These are phyloP conservation scores for Cnidoscolus chayamansa DNA, from an alignment of 441 rosid genomes.

Conservation along the genomic window DNA sequence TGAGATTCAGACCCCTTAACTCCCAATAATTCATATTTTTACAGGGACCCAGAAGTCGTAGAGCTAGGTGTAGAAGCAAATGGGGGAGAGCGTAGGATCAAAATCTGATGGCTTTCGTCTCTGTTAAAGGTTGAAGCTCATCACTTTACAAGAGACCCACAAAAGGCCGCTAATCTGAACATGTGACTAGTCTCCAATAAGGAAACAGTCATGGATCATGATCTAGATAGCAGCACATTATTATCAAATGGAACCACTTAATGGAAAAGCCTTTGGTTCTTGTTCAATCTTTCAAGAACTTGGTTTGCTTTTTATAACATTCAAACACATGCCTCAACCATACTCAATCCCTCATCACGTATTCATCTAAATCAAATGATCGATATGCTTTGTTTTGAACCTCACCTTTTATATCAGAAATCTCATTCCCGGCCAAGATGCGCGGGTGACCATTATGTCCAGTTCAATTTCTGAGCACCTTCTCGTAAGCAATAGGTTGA, in stretches of 20 bases:
- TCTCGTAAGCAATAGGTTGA: too few relatives aligned
- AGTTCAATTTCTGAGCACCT: too few relatives aligned
- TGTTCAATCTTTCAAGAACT: background rate
- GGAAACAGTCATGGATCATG: slow-evolving; percentile 6
- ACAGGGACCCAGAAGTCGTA: background rate
- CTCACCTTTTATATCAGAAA: too few relatives aligned
- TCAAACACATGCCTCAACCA: background rate
- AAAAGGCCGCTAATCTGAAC: background rate
- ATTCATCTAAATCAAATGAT: too few relatives aligned
- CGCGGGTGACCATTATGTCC: too few relatives aligned
- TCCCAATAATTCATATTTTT: background rate
- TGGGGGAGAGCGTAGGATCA: background rate
- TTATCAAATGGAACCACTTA: slow-evolving; percentile 2
- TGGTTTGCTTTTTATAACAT: background rate
- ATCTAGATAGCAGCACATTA: background rate
- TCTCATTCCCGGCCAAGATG: too few relatives aligned
- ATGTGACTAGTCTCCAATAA: slow-evolving; percentile 8
- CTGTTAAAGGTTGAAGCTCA: slow-evolving; percentile 3
- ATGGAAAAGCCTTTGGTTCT: too few relatives aligned
- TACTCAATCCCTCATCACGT: background rate
- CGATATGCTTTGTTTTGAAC: too few relatives aligned
- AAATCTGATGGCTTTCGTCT: background rate
- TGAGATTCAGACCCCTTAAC: background rate
- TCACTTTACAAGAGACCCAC: background rate
- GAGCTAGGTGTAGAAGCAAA: background rate